A percentile compares a stretch with the other conserved stretches of the same genome.
Evolutionary conservation across 768 basidiomycete genomes (phyloP).

Genomic region (Russula abietina): DNA sequence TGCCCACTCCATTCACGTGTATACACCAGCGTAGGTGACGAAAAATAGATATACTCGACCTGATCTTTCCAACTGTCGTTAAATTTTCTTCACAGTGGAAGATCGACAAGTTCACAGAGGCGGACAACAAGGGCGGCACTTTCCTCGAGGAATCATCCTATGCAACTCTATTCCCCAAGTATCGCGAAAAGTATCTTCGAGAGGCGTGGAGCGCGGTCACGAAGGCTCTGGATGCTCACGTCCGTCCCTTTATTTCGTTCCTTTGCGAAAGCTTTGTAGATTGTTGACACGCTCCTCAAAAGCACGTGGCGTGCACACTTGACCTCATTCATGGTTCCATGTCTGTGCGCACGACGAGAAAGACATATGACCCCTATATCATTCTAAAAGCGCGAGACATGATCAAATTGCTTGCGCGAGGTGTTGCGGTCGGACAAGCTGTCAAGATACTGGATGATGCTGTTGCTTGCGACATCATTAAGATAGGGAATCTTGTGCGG

Average conservation of each 20-base stretch:
- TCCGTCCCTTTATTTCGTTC: conserved; percentile 31
- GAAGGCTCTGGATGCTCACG: conserved; percentile 72
- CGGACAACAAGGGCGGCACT: conserved; percentile 73
- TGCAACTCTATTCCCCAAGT: conserved; percentile 97
- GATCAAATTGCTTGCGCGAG: conserved; percentile 90
- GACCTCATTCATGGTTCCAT: conserved; percentile 96
- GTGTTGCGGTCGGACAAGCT: conserved; percentile 79
- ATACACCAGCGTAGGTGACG: conserved; percentile 30
- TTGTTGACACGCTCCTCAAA: conserved; percentile 6
- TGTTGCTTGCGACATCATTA: conserved; percentile 94
- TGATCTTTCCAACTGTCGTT: neutral
- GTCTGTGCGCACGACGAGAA: conserved; percentile 94
- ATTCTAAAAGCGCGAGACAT: conserved; percentile 94
- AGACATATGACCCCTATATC: conserved; percentile 95
- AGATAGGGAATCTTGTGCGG: conserved; percentile 88
- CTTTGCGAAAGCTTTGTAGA: neutral
- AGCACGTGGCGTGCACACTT: conserved; percentile 88
- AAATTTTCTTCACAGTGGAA: conserved; percentile 54
- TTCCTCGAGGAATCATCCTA: conserved; percentile 97
- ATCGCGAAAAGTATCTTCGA: conserved; percentile 92
- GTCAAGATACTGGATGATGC: conserved; percentile 86
- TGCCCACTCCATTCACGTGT: neutral
- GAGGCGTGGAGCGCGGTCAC: conserved; percentile 95
- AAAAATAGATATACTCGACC: neutral
- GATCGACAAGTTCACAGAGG: conserved; percentile 67